Evolutionary conservation across 345 rosid genomes (phyloP), one percentile per base, ranked within the genome.

Genomic region (Draba incana): DNA sequence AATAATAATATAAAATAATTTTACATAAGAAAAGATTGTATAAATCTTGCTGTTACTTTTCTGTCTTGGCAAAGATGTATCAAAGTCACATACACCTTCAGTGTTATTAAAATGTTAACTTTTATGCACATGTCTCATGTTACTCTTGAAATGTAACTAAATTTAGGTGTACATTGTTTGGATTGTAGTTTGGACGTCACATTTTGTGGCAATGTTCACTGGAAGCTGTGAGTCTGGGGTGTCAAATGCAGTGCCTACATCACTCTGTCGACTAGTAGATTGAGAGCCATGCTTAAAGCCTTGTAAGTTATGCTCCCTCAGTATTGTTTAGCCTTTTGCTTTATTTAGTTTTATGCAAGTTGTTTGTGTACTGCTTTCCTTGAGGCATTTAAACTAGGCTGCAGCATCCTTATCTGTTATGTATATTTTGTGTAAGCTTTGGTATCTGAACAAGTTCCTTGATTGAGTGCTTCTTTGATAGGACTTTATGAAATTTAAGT

Each of bases 201-300:
- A 94, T 72, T 94, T 91, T 76, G 89, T 91, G 76, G 96, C 83
- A 78, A 85, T 94, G 97, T 91, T 94, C 71, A 83, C 80, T 49
- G 79, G 72, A 51, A 56, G 77, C 76, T 75, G 66, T 67, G 82
- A 77, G 64, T 72, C 75, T 10, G 84, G 79, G 74, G 66, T 53
- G 80, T 53, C 72, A 85, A 74, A 72, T 89, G 88, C 82, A 84
- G 72, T 77, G 98, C 92, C 50, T 86, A 94, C 52, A 81, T 94
- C 54, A 85, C 97, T 24, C 88, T 79, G 77, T 94, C 98, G 57
- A 94, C 90, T 51, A 85, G 89, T 83, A 82, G 88, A 65, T 66
- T 94, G 80, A 88, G 99, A 77, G 86, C 95, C 15, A 76, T 53
- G 59, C 68, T 94, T 61, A 91, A 77, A 80, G 87, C 71, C 95